Evolutionary conservation across 306 rosid genomes (phyloP).

Genomic region (Prunus salicina): DNA sequence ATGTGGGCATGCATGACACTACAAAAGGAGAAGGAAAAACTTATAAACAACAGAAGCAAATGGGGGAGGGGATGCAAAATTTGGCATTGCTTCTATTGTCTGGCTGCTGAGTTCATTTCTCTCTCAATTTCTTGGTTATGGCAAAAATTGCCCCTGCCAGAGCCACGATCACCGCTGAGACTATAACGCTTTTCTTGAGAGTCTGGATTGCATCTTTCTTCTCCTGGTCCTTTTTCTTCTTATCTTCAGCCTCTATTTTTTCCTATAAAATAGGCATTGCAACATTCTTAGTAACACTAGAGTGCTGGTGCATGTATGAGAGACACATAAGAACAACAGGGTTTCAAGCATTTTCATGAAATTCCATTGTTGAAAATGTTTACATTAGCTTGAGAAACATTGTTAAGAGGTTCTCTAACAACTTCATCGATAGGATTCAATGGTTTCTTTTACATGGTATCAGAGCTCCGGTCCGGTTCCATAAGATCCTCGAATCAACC

Average conservation of each 20-base stretch:
- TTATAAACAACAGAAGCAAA: neutral
- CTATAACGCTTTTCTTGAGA: slow-evolving; percentile 48
- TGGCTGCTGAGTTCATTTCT: slow-evolving; percentile 30
- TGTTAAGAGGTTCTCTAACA: neutral
- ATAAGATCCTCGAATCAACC: neutral
- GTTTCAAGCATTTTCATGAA: neutral
- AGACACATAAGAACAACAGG: neutral
- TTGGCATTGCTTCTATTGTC: slow-evolving; percentile 2
- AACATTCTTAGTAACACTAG: slow-evolving; percentile 1
- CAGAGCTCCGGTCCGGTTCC: neutral
- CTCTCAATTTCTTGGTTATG: slow-evolving; percentile 53
- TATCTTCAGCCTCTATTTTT: slow-evolving; percentile 32
- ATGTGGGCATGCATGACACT: neutral
- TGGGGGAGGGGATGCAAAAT: neutral
- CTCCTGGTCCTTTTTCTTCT: slow-evolving; percentile 26
- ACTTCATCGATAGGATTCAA: neutral
- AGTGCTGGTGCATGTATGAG: neutral
- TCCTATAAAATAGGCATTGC: slow-evolving; percentile 27
- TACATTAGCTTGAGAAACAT: neutral
- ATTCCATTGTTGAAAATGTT: neutral
- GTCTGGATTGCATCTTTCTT: slow-evolving; percentile 36
- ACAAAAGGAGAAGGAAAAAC: neutral
- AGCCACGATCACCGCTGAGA: slow-evolving; percentile 56
- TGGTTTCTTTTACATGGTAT: neutral
- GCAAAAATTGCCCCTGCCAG: slow-evolving; percentile 51